A percentile compares a stretch with the other conserved stretches of the same genome.
Conservation (phyloP, 2,329 filamentous ascomycete genomes). For the Calonectria henricotiae region DNA sequence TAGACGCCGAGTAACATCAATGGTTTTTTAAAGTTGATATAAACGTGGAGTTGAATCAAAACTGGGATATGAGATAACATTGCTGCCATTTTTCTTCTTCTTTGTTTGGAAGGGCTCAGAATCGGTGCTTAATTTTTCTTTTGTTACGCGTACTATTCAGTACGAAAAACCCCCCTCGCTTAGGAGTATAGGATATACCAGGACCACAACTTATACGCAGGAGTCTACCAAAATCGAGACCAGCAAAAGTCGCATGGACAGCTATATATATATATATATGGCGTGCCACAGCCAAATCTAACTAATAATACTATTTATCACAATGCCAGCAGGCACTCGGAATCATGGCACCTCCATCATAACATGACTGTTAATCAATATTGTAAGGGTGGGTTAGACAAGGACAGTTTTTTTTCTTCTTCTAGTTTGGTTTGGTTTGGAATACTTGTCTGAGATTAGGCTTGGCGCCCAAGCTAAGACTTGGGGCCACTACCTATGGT, state of each 20-base stretch:
- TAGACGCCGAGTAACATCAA: conserved; percentile 19
- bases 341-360: background rate
- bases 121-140: conserved; percentile 4
- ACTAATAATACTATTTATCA: background rate
- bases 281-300: background rate
- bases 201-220: background rate
- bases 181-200: conserved; percentile 22
- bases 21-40: conserved; percentile 7
- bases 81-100: background rate
- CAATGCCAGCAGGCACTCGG: background rate
- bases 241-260: background rate
- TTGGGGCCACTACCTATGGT: conserved; percentile 52
- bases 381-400: background rate
- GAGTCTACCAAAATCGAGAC: background rate
- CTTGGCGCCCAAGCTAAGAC: conserved; percentile 47
- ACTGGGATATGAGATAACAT: background rate
- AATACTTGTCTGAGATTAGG: conserved; percentile 7
- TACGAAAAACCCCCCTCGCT: background rate
- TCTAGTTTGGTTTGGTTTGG: background rate
- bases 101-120: background rate
- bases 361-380: background rate
- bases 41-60: background rate
- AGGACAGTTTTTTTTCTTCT: background rate
- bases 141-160: background rate
- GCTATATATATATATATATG: background rate